These are phyloP conservation scores for Aegilops bicornis DNA, from an alignment of 176 grass and related monocot species.

Conservation along the genomic window DNA sequence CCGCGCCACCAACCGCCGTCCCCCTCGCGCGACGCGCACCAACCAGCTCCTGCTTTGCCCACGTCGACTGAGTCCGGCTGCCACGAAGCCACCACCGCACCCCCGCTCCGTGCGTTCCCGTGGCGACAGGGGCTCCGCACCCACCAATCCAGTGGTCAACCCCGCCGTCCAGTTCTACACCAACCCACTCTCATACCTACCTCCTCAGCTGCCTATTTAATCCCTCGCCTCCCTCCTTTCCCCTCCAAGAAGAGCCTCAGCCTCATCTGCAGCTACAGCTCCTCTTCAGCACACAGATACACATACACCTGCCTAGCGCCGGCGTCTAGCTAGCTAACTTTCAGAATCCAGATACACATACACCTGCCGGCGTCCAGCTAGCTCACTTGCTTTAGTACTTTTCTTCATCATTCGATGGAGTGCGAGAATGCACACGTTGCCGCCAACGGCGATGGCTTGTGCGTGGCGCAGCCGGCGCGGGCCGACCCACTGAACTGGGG, in stretches of 20 bases:
- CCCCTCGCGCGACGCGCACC: background rate
- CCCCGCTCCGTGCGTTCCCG: background rate
- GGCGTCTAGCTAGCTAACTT: too few relatives aligned
- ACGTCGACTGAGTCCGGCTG: background rate
- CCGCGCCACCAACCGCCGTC: background rate
- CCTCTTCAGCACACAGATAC: conserved; percentile 11
- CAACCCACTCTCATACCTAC: conserved; percentile 11
- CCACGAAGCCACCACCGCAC: background rate
- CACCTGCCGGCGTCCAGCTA: too few relatives aligned
- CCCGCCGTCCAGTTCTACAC: background rate
- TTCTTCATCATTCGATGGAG: conserved; percentile 15
- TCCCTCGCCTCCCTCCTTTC: background rate
- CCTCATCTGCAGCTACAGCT: background rate
- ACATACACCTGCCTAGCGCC: too few relatives aligned
- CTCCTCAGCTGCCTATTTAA: conserved; percentile 55
- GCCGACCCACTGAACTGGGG: conserved; percentile 71
- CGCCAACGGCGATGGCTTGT: conserved; percentile 33
- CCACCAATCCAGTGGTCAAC: background rate
- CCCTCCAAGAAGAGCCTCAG: conserved; percentile 40
- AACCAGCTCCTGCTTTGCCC: background rate
- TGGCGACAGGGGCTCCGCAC: too few relatives aligned
- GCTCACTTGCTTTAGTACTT: background rate
- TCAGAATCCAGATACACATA: background rate
- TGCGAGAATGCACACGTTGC: background rate
- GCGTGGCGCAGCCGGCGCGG: conserved; percentile 7